A percentile compares a stretch with the other conserved stretches of the same genome.
Conservation (phyloP, 2,329 filamentous ascomycete species). For the Pseudogymnoascus destructans region DNA sequence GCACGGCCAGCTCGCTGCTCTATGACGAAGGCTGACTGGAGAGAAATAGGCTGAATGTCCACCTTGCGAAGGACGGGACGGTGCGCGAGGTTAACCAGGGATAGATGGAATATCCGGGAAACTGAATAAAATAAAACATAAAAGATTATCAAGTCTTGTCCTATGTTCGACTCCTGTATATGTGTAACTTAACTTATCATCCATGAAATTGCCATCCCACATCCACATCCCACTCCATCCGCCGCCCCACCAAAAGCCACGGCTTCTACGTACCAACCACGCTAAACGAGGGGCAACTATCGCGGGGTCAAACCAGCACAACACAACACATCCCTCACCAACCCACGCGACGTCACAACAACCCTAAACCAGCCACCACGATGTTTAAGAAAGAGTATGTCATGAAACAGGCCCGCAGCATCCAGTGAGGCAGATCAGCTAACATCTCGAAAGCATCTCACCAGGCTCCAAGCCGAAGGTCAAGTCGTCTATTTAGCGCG, state of each 20-base stretch:
- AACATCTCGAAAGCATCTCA: constrained; percentile 44
- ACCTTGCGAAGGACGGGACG: neutral
- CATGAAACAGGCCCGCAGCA: constrained; percentile 10
- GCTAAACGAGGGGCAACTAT: constrained; percentile 9
- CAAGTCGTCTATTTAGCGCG: constrained; percentile 89
- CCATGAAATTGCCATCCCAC: neutral
- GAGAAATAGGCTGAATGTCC: neutral
- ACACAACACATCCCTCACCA: constrained; percentile 20
- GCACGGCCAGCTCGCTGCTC: neutral
- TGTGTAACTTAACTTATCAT: neutral
- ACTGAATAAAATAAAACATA: neutral
- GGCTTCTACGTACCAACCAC: constrained; percentile 7
- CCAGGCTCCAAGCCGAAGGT: constrained; percentile 83
- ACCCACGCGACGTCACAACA: neutral
- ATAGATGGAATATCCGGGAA: neutral
- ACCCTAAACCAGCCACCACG: constrained; percentile 24
- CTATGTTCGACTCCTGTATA: neutral
- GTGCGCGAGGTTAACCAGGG: neutral
- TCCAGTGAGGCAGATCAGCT: constrained; percentile 12
- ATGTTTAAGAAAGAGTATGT: constrained; percentile 91
- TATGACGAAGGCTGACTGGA: neutral
- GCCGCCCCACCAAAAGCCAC: constrained; percentile 4
- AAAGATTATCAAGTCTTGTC: neutral
- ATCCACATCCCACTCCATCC: no score
- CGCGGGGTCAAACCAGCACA: constrained; percentile 7